These are phyloP conservation scores for Apostasia ramifera DNA, from an alignment of 106 monocot species.

Conservation along the genomic window DNA sequence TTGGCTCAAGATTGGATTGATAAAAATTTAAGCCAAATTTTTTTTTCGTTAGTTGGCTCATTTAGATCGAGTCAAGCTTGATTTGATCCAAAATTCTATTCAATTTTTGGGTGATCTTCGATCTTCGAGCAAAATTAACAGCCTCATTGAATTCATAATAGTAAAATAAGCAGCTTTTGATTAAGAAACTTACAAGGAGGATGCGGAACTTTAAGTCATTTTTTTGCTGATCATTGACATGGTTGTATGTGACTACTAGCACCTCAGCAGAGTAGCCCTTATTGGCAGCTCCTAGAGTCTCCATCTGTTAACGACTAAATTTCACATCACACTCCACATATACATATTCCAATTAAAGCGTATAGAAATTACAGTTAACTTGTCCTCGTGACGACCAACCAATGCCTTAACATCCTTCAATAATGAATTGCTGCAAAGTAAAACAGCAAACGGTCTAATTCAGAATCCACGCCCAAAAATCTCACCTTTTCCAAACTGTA, in stretches of 20 bases:
- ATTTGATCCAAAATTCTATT: too few species aligned
- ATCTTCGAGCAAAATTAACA: too few species aligned
- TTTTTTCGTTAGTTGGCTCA: too few species aligned
- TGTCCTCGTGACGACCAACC: constrained; percentile 69
- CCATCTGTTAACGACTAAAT: constrained; percentile 42
- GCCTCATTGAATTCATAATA: not conserved
- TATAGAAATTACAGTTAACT: constrained; percentile 38
- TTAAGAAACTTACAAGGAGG: constrained; percentile 70
- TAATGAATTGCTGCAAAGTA: constrained; percentile 51
- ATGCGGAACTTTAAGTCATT: constrained; percentile 47
- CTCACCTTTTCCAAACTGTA: not conserved
- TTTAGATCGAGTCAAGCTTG: too few species aligned
- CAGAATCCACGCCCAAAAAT: not conserved
- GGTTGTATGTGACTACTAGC: constrained; percentile 63
- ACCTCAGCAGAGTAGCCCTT: constrained; percentile 72
- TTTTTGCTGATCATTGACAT: constrained; percentile 13
- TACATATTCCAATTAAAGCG: not conserved
- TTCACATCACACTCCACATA: not conserved
- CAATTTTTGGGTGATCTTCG: too few species aligned
- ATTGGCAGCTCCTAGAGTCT: constrained; percentile 48
- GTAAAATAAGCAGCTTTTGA: not conserved
- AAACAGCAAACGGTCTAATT: not conserved
- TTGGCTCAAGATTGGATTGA: too few species aligned
- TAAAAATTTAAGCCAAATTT: too few species aligned
- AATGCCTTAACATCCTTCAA: constrained; percentile 60